Evolutionary conservation across 805 yeast genomes (phyloP), one percentile per base, ranked within the genome.

Genomic region (Wickerhamiella vanderwaltii): DNA sequence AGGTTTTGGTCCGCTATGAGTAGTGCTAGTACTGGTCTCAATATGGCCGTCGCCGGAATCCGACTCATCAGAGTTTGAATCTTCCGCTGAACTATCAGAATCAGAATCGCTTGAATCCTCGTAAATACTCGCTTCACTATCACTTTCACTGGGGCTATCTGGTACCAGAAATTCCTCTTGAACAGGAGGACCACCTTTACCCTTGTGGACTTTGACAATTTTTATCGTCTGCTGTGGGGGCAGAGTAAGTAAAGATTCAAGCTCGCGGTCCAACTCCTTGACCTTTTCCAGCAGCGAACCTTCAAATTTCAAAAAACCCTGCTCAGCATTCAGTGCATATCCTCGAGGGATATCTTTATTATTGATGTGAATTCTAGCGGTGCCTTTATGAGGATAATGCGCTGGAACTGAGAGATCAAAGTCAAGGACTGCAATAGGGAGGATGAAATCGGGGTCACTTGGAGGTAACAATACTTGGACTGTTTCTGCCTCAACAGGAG

Each of bases 341-440:
- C 87, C 88, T 44, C 74, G 63, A 1, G 88, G 85, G 11, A 80
- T 76, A 24, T 78, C 83, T 25, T 70, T 69, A 58, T 79, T 79
- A 41, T 74, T 62, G 6, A 81, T 79, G 26, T 65, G 60, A 3
- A 79, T 64, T 12, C 67, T 59, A 1, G 85, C 82, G 13, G 54
- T 46, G 3, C 53, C 58, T 13, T 43, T 6, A n/a, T 53, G 52
- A 0, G 85, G 85, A 50, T 77, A 80, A 25, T 59, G 60, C 2
- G 58, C 52, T 0, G 88, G 84, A 3, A 80, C 62, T 29, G 65
- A 57, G 24, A 81, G 55, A 34, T 72, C 68, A 24, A 79, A 51
- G 38, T 70, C 67, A 43, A 80, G 62, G n/a, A 55, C 51, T 2
- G 67, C 68, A 23, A 80, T 57, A 41, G 77, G 84, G 52, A 66